phyloP scores from a whole-genome alignment of 768 basidiomycete species.

The Naganishia vaughanmartiniae region DNA sequence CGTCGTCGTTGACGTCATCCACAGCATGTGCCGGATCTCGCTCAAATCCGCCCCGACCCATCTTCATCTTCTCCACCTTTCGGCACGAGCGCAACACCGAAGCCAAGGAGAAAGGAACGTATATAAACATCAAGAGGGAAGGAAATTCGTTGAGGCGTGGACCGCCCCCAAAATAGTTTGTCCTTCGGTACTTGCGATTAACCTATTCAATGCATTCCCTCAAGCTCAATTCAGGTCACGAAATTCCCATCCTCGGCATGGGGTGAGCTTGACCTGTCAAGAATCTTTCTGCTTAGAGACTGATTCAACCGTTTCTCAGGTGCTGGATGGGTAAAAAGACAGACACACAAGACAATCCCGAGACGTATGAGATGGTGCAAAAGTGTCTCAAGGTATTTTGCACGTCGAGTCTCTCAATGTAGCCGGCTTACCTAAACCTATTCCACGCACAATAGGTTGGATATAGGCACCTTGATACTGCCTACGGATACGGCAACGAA shows the following conservation, averaged over 20 bases:
- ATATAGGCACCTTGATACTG: slow-evolving; percentile 30
- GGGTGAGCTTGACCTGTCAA: not conserved
- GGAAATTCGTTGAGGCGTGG: too few species aligned
- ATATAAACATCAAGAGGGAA: not conserved
- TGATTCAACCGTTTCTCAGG: not conserved
- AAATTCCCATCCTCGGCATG: slow-evolving; percentile 29
- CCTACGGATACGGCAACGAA: slow-evolving; percentile 36
- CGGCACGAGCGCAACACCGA: not conserved
- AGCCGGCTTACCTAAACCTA: not conserved
- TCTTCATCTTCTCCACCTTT: not conserved
- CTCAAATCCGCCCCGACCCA: not conserved
- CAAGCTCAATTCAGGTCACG: slow-evolving; percentile 30
- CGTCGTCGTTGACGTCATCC: not conserved
- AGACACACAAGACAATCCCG: slow-evolving; percentile 22
- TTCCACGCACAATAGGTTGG: not conserved
- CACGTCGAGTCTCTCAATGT: not conserved
- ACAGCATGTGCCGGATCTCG: not conserved
- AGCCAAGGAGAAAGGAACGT: not conserved
- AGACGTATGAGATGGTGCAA: slow-evolving; percentile 29
- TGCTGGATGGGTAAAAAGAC: slow-evolving; percentile 30
- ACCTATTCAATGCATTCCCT: slow-evolving; percentile 4
- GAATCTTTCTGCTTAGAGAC: not conserved
- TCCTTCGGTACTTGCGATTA: not conserved
- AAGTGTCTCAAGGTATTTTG: slow-evolving; percentile 7
- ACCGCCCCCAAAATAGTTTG: too few species aligned